Base-by-base conservation (phyloP, 768 basidiomycete genomes). In the Macrolepiota albuminosa region DNA sequence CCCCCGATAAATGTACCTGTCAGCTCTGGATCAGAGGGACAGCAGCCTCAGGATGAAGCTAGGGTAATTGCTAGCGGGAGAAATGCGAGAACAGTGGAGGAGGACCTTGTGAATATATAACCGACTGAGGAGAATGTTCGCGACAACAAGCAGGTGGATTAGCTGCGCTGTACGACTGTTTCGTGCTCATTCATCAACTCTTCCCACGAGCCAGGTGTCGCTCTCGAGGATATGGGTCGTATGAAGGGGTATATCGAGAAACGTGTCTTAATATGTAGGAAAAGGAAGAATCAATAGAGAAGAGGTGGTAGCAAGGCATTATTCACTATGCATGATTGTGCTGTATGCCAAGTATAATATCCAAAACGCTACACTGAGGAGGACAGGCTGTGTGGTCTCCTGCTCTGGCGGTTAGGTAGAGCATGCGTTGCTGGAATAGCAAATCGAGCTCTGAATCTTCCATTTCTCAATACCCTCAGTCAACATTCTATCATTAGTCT, bases 301-400 rank as follows among this genome's bases (percentile, higher is more conserved):
- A 21, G 21, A 18, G 39, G 49, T 18, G 57, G 57, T 4, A 52
- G 52, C 18, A 11, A 13, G 1, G 50, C 39, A 6, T 18, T 52
- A 2, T 31, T 58, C n/a, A 52, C 26, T 14, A 29, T 45, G 24
- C 31, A 4, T 36, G 57, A 58, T 2, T 29, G 21, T 1, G 58
- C 53, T 13, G 58, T 53, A 37, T 11, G n/a, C 16, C 49, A 49
- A 4, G 45, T 59, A 4, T 72, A 73, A 36, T 37, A 62, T 6
- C 65, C 69, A 33, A 69, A 64, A 37, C 66, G 64, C 45, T 70
- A 56, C 46, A 65, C 56, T 4, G 70, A 71, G 14, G 58, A 63
- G 26, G 69, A 73, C 6, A 50, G 63, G 2, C 46, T 70, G 51
- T 48, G 54, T 24, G 64, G 57, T 0, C 26, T 70, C 26, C 52